A percentile compares a stretch with the other conserved stretches of the same genome.
Evolutionary conservation across 805 yeast species (phyloP).

Genomic region (Lachancea mirantina): DNA sequence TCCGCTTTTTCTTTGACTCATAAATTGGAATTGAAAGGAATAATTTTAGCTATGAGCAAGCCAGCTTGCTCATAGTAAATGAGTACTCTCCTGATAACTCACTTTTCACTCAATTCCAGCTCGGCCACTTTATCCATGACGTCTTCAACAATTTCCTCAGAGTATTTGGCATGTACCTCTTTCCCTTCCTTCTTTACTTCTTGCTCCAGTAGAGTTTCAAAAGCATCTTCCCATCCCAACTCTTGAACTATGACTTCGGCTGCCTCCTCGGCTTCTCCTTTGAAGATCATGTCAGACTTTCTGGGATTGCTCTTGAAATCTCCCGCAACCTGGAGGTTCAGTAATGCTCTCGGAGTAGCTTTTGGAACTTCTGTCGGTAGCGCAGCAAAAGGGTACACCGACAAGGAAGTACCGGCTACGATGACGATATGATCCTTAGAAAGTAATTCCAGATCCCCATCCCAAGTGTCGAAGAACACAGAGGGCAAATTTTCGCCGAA

Average conservation of each 20-base stretch:
- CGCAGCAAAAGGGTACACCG: conserved; percentile 86
- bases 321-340: conserved; percentile 76
- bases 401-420: conserved; percentile 87
- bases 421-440: conserved; percentile 56
- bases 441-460: conserved; percentile 39
- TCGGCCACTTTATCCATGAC: conserved; percentile 1
- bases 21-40: no score
- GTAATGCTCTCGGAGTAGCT: conserved; percentile 49
- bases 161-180: background rate
- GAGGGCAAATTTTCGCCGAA: conserved; percentile 85
- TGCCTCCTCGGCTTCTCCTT: conserved; percentile 62
- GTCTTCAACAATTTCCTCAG: background rate
- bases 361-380: conserved; percentile 59
- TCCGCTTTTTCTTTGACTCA: no score
- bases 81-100: background rate
- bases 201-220: conserved; percentile 35
- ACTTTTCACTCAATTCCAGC: background rate
- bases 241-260: conserved; percentile 45
- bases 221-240: conserved; percentile 60
- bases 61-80: no score
- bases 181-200: background rate
- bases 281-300: conserved; percentile 49
- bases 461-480: conserved; percentile 64
- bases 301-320: conserved; percentile 50
- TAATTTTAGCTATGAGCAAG: no score